These are phyloP conservation scores for Collybiopsis luxurians DNA, from an alignment of 768 basidiomycete species.

Conservation along the genomic window DNA sequence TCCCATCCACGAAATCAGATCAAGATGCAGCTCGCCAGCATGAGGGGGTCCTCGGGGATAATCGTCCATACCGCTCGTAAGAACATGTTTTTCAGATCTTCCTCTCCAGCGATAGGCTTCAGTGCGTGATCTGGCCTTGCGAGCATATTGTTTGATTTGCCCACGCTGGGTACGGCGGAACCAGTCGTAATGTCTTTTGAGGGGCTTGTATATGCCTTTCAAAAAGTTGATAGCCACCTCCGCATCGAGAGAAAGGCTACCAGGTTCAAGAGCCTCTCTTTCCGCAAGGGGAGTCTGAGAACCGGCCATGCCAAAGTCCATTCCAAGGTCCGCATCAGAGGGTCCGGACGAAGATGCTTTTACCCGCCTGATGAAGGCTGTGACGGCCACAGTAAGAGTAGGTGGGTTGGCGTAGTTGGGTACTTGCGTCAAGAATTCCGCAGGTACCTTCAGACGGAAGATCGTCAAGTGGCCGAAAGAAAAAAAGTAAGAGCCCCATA, in stretches of 20 bases:
- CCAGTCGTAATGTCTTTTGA: slow-evolving; percentile 94
- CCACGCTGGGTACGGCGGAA: slow-evolving; percentile 93
- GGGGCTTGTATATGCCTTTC: slow-evolving; percentile 73
- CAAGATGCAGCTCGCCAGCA: slow-evolving; percentile 88
- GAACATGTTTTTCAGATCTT: slow-evolving; percentile 77
- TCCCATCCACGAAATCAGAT: slow-evolving; percentile 94
- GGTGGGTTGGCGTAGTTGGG: slow-evolving; percentile 95
- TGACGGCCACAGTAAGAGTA: slow-evolving; percentile 91
- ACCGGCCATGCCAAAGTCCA: slow-evolving; percentile 53
- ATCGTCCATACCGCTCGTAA: slow-evolving; percentile 96
- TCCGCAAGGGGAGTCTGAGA: slow-evolving; percentile 42
- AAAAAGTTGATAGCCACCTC: slow-evolving; percentile 67
- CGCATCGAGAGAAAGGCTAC: slow-evolving; percentile 51
- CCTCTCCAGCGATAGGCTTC: slow-evolving; percentile 97
- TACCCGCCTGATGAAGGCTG: slow-evolving; percentile 82
- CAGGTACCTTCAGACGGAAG: slow-evolving; percentile 62
- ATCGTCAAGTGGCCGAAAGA: background rate
- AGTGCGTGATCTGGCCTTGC: slow-evolving; percentile 78
- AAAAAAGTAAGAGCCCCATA: slow-evolving; percentile 21
- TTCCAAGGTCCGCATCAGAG: slow-evolving; percentile 61
- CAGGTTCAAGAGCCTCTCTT: slow-evolving; percentile 13
- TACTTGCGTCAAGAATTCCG: slow-evolving; percentile 90
- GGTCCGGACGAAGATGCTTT: slow-evolving; percentile 42
- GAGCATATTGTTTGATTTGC: slow-evolving; percentile 87
- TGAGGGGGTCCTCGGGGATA: slow-evolving; percentile 91